Evolutionary conservation across 148 eudicot genomes (phyloP), one percentile per base, ranked within the genome.

Genomic region (Dysphania ambrosioides): DNA sequence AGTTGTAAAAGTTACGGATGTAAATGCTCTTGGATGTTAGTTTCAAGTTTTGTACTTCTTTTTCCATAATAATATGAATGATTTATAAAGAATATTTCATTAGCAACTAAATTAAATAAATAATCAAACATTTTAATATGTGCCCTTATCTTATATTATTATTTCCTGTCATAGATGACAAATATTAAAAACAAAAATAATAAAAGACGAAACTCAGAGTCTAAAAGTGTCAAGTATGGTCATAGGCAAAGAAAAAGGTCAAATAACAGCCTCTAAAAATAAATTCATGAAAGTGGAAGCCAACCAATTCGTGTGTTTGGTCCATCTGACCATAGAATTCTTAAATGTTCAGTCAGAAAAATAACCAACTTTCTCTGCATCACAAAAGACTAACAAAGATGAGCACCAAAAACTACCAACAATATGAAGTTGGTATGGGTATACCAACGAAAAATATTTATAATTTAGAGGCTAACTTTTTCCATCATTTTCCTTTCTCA

Each of bases 291-390:
- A 66, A 36, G 35, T 40, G 70, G 21, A 27, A 67, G 71, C 71
- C 55, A 66, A 67, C 53, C 49, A 67, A 38, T 21, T 40, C 24
- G n/a, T 31, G 32, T 24, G 6, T 35, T 41, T 31, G 47, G 71
- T 35, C 71, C 30, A 66, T 13, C 31, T 67, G 31, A 67, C 71
- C 53, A 40, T 19, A 65, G 70, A 66, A 66, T 35, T 66, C 29
- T 66, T 15, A 47, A 21, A 66, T 8, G 7, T 36, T 9, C 9
- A 36, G 15, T 36, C 36, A 21, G 8, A 21, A 21, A 32, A 35
- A 24, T 36, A 61, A 47, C 53, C 53, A 6, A 32, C 15, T 9
- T 63, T 19, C 24, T 63, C 32, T 19, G 67, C 41, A 8, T 63
- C 24, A 63, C 21, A 32, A 67, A 21, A 7, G 49, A 66, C 27